Percentiles rank a stretch among this genome's conserved stretches.
Evolutionary conservation across 2,329 filamentous ascomycete species (phyloP).

Genomic region (Diaporthe caulivora): DNA sequence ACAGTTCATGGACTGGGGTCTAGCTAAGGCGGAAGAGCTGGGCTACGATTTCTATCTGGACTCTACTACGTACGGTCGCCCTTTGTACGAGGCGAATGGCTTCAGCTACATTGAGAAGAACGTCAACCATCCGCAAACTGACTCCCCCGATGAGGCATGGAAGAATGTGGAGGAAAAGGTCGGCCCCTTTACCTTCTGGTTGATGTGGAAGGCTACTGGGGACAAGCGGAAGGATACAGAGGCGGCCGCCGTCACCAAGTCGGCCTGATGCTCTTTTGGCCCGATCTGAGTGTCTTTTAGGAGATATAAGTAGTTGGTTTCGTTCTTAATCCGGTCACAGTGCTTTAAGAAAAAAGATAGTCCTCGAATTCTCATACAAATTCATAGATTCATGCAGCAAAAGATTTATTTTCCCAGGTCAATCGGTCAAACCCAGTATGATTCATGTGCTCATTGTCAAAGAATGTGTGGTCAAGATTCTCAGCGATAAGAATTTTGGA

Average conservation of each 20-base stretch:
- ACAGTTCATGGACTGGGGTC: slow-evolving; percentile 44
- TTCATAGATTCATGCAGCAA: not conserved
- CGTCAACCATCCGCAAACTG: slow-evolving; percentile 41
- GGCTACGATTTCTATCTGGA: slow-evolving; percentile 44
- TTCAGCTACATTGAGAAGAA: slow-evolving; percentile 44
- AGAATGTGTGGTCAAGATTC: no score
- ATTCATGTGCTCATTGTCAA: no score
- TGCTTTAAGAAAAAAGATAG: not conserved
- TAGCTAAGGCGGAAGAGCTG: slow-evolving; percentile 43
- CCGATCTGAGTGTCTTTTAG: not conserved
- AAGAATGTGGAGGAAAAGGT: slow-evolving; percentile 54
- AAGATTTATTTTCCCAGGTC: no score
- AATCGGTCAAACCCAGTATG: no score
- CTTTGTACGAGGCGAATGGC: slow-evolving; percentile 43
- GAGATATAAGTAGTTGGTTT: no score
- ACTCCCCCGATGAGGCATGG: slow-evolving; percentile 44
- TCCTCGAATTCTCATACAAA: not conserved
- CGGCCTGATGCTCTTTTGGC: no score
- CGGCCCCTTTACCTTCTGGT: slow-evolving; percentile 47
- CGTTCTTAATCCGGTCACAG: not conserved
- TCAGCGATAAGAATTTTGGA: no score
- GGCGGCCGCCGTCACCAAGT: not conserved
- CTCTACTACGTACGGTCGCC: slow-evolving; percentile 41
- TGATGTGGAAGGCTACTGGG: slow-evolving; percentile 42
- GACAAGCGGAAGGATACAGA: slow-evolving; percentile 32